Conservation (phyloP, 345 rosid genomes). For the Anastatica hierochuntica region DNA sequence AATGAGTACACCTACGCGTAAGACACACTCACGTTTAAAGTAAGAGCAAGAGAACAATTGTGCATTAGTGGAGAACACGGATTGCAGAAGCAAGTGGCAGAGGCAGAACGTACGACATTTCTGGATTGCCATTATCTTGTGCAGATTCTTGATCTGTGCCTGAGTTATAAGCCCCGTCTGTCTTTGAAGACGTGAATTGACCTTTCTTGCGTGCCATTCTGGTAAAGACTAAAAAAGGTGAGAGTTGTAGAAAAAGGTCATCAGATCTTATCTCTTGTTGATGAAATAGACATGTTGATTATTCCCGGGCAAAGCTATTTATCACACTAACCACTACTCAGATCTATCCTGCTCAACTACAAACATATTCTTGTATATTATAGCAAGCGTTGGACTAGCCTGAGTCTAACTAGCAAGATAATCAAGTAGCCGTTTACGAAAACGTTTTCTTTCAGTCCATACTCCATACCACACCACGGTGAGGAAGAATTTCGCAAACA, state of each 20-base stretch:
- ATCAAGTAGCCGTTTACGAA: background rate
- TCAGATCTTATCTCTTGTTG: too few species aligned
- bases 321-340: background rate
- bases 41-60: background rate
- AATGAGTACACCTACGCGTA: conserved; percentile 64
- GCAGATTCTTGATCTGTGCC: conserved; percentile 55
- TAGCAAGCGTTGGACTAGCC: background rate
- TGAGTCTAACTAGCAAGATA: too few species aligned
- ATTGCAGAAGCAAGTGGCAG: background rate
- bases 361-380: background rate
- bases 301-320: background rate
- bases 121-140: conserved; percentile 54
- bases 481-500: background rate
- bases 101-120: conserved; percentile 54
- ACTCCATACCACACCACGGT: background rate
- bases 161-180: conserved; percentile 54
- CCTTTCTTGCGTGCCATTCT: conserved; percentile 98
- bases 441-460: background rate
- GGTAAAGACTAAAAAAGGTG: conserved; percentile 10
- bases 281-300: too few species aligned
- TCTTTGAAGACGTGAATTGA: conserved; percentile 65
- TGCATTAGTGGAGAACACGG: background rate
- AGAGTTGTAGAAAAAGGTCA: too few species aligned
- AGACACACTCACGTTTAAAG: background rate
- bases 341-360: conserved; percentile 11